Evolutionary conservation across 2,329 filamentous ascomycete genomes (phyloP), one percentile per base, ranked within the genome.

Genomic region (Aspergillus brasiliensis): DNA sequence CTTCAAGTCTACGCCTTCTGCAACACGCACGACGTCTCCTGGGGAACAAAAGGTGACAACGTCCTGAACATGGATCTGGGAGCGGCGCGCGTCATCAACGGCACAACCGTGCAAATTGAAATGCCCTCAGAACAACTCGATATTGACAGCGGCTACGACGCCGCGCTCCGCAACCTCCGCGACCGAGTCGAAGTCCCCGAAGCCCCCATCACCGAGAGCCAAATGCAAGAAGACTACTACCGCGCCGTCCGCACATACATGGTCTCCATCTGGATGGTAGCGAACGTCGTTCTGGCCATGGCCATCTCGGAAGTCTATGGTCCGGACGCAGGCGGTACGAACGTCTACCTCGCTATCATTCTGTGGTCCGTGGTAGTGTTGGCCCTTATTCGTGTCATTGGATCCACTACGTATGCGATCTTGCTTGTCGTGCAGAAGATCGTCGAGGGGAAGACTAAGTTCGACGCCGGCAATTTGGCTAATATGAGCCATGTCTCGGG

Each of bases 41-140:
- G 95, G 95, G 95, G 95, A 47, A 99, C 95, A 48, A 99, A 99
- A 80, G 95, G 95, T 59, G 95, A 99, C 83, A 99, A 99, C 76
- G 88, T 96, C 37, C 89, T 95, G 70, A 89, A 91, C 76, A 97
- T 91, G 7, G 96, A 99, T 73, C 87, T 99, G 0, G 95, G 95
- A 58, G 88, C 91, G 5, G 95, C 96, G 11, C 86, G 91, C 6
- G 88, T 88, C 52, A 88, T 90, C 65, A 91, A 90, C 57, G 86
- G 86, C 51, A 85, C 88, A 60, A 91, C 89, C 0, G 95, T 99
- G 69, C 92, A 97, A 75, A 84, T 99, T 5, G 95, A 99, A 72
- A 99, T 99, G 93, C 95, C 96, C 0, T 91, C 88, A 2, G 96
- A 99, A 75, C 95, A 99, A 79, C 88, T 99, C 34, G 95, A 99